A percentile compares a stretch with the other conserved stretches of the same genome.
phyloP scores from a whole-genome alignment of 257 asterid species.

The Sherardia arvensis region DNA sequence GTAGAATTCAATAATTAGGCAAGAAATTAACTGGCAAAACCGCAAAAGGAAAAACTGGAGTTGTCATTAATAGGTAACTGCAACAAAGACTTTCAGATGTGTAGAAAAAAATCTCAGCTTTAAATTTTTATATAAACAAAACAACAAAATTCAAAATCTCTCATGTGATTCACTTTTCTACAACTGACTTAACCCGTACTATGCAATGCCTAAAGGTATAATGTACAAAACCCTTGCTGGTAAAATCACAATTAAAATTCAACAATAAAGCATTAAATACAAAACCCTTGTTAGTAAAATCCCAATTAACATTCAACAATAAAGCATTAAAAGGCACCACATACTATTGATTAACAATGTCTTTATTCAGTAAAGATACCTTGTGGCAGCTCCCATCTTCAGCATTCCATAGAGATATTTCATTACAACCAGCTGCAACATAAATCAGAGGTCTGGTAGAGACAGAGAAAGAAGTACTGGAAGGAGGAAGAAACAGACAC shows the following conservation, averaged over 20 bases:
- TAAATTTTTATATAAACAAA: neutral
- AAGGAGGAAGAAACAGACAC: constrained; percentile 91
- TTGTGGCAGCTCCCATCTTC: constrained; percentile 99
- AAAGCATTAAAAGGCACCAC: neutral
- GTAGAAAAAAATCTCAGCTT: neutral
- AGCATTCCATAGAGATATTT: constrained; percentile 97
- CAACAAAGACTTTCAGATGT: neutral
- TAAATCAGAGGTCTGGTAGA: constrained; percentile 90
- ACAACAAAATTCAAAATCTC: too few species aligned
- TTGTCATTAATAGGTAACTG: neutral
- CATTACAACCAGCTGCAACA: constrained; percentile 96
- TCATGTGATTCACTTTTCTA: neutral
- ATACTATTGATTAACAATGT: neutral
- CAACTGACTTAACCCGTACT: neutral
- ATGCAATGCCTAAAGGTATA: neutral
- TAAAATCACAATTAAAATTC: neutral
- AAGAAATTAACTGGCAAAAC: too few species aligned
- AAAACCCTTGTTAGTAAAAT: neutral
- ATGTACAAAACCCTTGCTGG: neutral
- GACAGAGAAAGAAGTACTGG: constrained; percentile 64
- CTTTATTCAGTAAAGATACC: constrained; percentile 29
- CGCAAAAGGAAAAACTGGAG: too few species aligned
- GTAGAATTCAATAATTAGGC: neutral
- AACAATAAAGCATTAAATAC: neutral
- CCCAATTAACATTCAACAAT: neutral